Base-by-base conservation (phyloP, 306 rosid genomes). In the Urtica urens region DNA sequence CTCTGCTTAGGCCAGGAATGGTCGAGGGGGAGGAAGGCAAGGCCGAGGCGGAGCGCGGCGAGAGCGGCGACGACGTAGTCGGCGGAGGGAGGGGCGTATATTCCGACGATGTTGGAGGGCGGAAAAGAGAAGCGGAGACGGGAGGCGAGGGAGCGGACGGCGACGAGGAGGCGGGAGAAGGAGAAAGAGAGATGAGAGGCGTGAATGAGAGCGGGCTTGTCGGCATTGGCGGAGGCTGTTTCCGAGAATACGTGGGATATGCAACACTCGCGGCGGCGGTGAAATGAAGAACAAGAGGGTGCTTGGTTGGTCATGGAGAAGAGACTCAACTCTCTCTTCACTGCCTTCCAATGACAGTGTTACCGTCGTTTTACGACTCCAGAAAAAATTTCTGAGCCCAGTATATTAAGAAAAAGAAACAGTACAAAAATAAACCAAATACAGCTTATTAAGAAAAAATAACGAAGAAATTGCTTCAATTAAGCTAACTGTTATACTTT, bases 1-100 rank as follows among this genome's bases (percentile, higher is more conserved):
- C 93, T 72, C 39, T 66, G 66, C 1, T 51, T 77, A 1, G 95
- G 93, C 97, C 97, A 84, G 38, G 62, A 79, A 1, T 86, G 93
- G 55, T 88, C 95, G 53, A 88, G 52, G 25, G 97, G 95, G 73
- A 84, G 67, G 70, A 84, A 84, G 17, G 93, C 95, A 62, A 69
- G 75, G 38, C 97, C 93, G 7, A 76, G 67, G 49, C 84, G 62
- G 52, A 88, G 49, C 38, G 81, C 78, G 34, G 97, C 70, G 51
- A 88, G 97, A 39, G 77, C 86, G 9, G 93, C 55, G 48, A 69
- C 73, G 43, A 88, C 67, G 59, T 88, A 88, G 42, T 81, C 93
- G 17, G 70, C 75, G 3, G 93, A 88, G 38, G 95, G 86, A 21
- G 90, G 78, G 69, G 81, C 68, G 60, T 65, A 88, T 8, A 88